Percentiles rank a stretch among this genome's conserved stretches.
Conservation (phyloP, 2,329 filamentous ascomycete species). For the Beauveria varroae region DNA sequence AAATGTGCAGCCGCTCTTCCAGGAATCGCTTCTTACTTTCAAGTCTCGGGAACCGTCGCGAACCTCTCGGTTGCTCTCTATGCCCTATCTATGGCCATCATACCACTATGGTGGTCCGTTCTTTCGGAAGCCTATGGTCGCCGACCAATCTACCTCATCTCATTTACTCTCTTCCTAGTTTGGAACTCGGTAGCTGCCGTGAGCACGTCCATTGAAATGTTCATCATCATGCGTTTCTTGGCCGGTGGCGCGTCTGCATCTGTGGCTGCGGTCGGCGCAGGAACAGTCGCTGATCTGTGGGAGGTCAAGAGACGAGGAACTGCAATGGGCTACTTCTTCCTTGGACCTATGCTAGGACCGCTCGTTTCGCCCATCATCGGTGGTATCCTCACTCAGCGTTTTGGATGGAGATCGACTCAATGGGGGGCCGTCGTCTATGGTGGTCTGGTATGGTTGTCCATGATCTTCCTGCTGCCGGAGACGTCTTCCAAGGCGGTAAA, state of each 20-base stretch:
- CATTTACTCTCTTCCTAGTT: constrained; percentile 64
- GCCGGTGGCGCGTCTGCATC: constrained; percentile 71
- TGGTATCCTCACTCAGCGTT: constrained; percentile 59
- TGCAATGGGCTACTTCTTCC: constrained; percentile 76
- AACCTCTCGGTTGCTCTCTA: constrained; percentile 74
- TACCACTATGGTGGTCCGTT: constrained; percentile 80
- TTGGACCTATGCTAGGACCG: constrained; percentile 70
- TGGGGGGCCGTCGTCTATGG: constrained; percentile 73
- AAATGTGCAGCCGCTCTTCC: constrained; percentile 53
- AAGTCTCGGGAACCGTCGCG: constrained; percentile 56
- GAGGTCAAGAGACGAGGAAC: constrained; percentile 61
- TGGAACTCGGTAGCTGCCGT: constrained; percentile 65
- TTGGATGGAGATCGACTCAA: constrained; percentile 69
- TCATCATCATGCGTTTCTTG: constrained; percentile 68
- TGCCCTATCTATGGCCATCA: constrained; percentile 77
- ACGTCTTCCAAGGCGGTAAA: neutral
- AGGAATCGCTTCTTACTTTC: constrained; percentile 53
- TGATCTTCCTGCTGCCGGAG: constrained; percentile 40
- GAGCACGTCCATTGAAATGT: constrained; percentile 63
- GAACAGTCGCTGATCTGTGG: constrained; percentile 78
- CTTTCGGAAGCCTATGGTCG: constrained; percentile 69
- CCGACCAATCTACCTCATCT: constrained; percentile 69
- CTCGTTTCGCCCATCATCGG: constrained; percentile 71
- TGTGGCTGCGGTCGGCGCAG: constrained; percentile 75
- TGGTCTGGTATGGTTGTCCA: constrained; percentile 44